Evolutionary conservation across 805 yeast species (phyloP).

Genomic region (Scheffersomyces coipomensis): DNA sequence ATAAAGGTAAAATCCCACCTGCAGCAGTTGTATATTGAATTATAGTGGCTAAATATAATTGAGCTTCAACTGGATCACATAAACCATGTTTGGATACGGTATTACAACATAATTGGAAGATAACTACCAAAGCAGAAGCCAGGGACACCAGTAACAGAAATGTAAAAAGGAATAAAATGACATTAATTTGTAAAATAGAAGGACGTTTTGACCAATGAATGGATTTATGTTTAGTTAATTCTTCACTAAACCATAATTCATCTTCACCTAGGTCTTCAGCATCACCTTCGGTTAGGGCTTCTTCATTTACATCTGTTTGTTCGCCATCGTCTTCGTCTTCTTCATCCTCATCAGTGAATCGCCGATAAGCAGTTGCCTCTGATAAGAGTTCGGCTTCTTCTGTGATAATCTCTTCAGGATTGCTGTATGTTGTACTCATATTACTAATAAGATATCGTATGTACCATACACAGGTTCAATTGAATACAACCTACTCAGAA

Average conservation of each 20-base stretch:
- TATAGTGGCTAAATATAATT: conserved; percentile 40
- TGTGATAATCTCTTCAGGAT: too few relatives aligned
- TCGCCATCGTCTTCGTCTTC: background rate
- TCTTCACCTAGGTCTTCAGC: conserved; percentile 32
- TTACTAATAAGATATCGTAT: too few relatives aligned
- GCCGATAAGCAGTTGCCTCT: conserved; percentile 1
- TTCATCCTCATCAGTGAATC: too few relatives aligned
- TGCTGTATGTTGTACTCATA: too few relatives aligned
- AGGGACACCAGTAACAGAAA: background rate
- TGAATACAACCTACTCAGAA: too few relatives aligned
- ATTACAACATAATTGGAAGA: background rate
- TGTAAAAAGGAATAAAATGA: conserved; percentile 16
- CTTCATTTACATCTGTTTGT: conserved; percentile 7
- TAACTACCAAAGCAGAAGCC: background rate
- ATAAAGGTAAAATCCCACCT: conserved; percentile 41
- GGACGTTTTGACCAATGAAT: conserved; percentile 54
- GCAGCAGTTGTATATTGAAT: conserved; percentile 40
- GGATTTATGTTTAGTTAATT: conserved; percentile 33
- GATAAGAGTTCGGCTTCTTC: background rate
- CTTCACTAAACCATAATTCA: conserved; percentile 43
- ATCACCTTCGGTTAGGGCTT: too few relatives aligned
- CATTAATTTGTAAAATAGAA: conserved; percentile 43
- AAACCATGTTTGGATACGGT: background rate
- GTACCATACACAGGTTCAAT: too few relatives aligned
- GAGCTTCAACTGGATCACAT: conserved; percentile 28